Base-by-base conservation (phyloP, 2,329 filamentous ascomycete genomes). In the Thermochaetoides dissita region DNA sequence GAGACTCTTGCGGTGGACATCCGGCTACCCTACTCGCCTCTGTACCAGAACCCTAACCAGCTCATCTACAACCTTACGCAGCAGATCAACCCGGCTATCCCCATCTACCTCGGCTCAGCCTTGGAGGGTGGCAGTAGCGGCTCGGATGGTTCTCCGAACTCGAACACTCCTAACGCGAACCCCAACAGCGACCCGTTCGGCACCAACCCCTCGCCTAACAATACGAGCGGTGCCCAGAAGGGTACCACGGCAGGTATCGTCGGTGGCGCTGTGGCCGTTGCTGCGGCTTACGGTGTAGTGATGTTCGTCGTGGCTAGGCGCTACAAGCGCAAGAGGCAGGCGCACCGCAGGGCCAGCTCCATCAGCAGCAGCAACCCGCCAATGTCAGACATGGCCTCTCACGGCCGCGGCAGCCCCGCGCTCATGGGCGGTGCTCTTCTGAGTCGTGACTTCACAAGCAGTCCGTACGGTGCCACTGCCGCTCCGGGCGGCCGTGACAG, bases 241-340 rank as follows among this genome's bases (percentile, higher is more conserved):
- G 77, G 74, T 35, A 80, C 77, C 31, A 79, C 73, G 1, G 75
- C 73, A 24, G 77, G 74, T 50, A 79, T 94, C 55, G 84, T 81
- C 43, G 71, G 85, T 17, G 85, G 84, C 54, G 81, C 84, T 28
- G 76, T 88, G 30, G 74, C 75, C 36, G 79, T 87, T 55, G 85
- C 84, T 35, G 82, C 80, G 39, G 79, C 86, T n/a, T 94, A 94
- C 53, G 88, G 87, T 56, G 84, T 83, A 9, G 87, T 85, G 59
- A 94, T 95, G 88, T 89, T 94, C 67, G 79, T 91, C 55, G 77
- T 94, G 51, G 88, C 88, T 39, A 80, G 87, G 47, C 76, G 88
- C 46, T 94, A 94, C 72, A 85, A 88, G 71, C 81, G 83, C 66
- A 86, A 83, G 72, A 81, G 78, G 63, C 75, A 82, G 58, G 68